Evolutionary conservation across 2,329 filamentous ascomycete species (phyloP).

Genomic region (Penicillium capsulatum): DNA sequence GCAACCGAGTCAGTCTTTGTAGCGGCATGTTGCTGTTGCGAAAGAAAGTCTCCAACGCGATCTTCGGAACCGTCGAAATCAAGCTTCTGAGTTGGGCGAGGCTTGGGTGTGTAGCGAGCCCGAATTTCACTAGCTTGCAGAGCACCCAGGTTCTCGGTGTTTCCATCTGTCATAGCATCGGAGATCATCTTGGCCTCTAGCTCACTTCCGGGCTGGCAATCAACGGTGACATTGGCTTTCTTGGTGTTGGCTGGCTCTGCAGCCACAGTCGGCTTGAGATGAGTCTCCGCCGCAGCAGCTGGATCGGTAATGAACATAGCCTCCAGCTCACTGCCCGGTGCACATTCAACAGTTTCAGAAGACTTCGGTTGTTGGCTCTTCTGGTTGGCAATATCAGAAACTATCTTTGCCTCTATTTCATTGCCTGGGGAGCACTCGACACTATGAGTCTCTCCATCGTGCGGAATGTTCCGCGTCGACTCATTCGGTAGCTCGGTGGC

Average conservation of each 20-base stretch:
- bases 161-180: not conserved
- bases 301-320: slow-evolving; percentile 5
- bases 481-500: not conserved
- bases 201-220: slow-evolving; percentile 13
- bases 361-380: not conserved
- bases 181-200: slow-evolving; percentile 9
- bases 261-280: slow-evolving; percentile 1
- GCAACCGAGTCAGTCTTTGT: slow-evolving; percentile 1
- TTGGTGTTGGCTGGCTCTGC: not conserved
- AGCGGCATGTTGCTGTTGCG: slow-evolving; percentile 1
- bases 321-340: slow-evolving; percentile 17
- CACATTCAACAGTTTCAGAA: slow-evolving; percentile 7
- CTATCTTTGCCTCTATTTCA: slow-evolving; percentile 11
- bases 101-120: slow-evolving; percentile 3
- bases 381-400: not conserved
- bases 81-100: not conserved
- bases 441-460: not conserved
- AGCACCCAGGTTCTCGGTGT: slow-evolving; percentile 3
- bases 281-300: not conserved
- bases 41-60: slow-evolving; percentile 8
- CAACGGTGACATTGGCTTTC: slow-evolving; percentile 5
- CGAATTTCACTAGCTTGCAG: slow-evolving; percentile 13
- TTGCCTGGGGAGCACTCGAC: slow-evolving; percentile 9
- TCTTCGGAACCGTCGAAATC: slow-evolving; percentile 8
- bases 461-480: not conserved